Evolutionary conservation across 352 stramenopile genomes (phyloP).

Genomic region (Phytopythium vexans): DNA sequence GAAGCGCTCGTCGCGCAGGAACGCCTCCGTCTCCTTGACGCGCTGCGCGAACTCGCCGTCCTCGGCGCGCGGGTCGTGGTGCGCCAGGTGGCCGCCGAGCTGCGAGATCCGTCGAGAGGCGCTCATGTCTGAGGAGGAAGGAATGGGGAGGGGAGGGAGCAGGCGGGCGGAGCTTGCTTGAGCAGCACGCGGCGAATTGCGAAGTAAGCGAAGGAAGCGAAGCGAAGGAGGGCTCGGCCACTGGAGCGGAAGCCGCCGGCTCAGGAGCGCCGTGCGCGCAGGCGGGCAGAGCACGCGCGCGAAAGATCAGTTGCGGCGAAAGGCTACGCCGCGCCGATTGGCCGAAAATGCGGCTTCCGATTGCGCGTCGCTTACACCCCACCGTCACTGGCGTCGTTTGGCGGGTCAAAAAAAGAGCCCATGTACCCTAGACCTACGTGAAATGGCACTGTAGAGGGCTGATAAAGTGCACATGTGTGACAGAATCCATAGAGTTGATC

Average conservation of each 20-base stretch:
- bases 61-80: conserved; percentile 51
- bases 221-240: neutral
- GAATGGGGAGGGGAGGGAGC: neutral
- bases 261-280: too few species aligned
- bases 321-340: conserved; percentile 15
- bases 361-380: conserved; percentile 34
- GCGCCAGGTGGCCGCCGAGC: conserved; percentile 64
- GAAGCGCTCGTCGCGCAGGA: conserved; percentile 74
- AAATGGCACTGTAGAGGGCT: neutral
- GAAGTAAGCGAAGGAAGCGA: conserved; percentile 32
- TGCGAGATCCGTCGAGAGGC: conserved; percentile 70
- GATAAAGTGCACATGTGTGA: neutral
- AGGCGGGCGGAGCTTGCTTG: conserved; percentile 9
- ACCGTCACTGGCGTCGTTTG: conserved; percentile 47
- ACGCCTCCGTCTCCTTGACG: conserved; percentile 70
- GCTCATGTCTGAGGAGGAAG: conserved; percentile 38
- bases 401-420: conserved; percentile 14
- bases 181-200: conserved; percentile 35
- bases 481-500: neutral
- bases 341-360: conserved; percentile 17
- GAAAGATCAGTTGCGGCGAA: conserved; percentile 16
- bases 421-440: neutral
- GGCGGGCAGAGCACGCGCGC: too few species aligned
- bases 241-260: neutral
- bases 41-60: conserved; percentile 61